phyloP scores from a whole-genome alignment of 2,329 filamentous ascomycete genomes.

The Calonectria leucothoes region DNA sequence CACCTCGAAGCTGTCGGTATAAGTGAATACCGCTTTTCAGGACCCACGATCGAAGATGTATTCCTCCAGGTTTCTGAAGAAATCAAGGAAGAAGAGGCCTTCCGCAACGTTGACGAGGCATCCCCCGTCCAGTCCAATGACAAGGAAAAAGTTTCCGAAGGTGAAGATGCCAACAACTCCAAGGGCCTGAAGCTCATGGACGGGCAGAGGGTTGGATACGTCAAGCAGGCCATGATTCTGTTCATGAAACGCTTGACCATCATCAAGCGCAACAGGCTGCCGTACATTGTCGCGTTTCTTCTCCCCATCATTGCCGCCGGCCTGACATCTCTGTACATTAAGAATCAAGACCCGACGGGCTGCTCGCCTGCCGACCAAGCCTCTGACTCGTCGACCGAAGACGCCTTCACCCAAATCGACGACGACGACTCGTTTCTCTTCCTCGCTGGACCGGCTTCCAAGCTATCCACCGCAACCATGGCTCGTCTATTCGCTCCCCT shows the following conservation, averaged over 20 bases:
- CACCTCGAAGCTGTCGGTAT: constrained; percentile 75
- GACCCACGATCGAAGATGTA: constrained; percentile 92
- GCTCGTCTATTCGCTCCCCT: constrained; percentile 54
- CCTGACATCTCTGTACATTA: constrained; percentile 81
- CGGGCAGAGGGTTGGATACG: constrained; percentile 76
- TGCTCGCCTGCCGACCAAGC: constrained; percentile 65
- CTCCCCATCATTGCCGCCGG: constrained; percentile 85
- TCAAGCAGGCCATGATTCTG: constrained; percentile 77
- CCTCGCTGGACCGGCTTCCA: constrained; percentile 49
- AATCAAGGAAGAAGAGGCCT: constrained; percentile 65
- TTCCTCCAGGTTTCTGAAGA: constrained; percentile 90
- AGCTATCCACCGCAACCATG: constrained; percentile 48
- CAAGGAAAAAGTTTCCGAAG: constrained; percentile 32
- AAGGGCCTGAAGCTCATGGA: constrained; percentile 69
- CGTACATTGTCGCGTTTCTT: constrained; percentile 78
- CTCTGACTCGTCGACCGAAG: constrained; percentile 53
- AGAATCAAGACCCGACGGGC: constrained; percentile 60
- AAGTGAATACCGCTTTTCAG: constrained; percentile 84
- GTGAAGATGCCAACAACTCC: constrained; percentile 40
- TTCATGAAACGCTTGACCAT: constrained; percentile 84
- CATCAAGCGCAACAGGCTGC: constrained; percentile 81
- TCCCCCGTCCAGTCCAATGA: constrained; percentile 34
- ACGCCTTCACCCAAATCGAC: constrained; percentile 52
- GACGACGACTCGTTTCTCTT: constrained; percentile 40
- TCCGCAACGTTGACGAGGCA: constrained; percentile 37